Base-by-base conservation (phyloP, 352 stramenopile genomes). In the Phytophthora sansomeana region DNA sequence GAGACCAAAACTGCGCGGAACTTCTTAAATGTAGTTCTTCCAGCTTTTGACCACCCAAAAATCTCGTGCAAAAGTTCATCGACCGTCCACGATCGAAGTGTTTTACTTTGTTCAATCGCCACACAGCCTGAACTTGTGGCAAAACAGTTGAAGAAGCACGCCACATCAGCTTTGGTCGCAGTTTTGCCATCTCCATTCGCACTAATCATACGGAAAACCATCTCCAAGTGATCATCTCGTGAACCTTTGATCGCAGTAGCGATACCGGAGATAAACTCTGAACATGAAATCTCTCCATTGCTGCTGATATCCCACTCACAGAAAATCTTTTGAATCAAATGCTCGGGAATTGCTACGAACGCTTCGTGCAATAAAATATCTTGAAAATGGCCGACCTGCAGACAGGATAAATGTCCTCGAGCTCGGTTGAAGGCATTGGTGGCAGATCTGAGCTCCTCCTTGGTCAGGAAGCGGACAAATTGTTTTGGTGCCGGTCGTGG, bases 121-220 rank as follows among this genome's bases (percentile, higher is more conserved):
- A 51, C 10, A 58, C 35, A 67, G 4, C 32, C 17, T 19, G 58
- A 48, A 16, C 13, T 38, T 16, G 32, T 17, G 26, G 41, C 50
- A 36, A 61, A 7, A 24, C 32, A 68, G 14, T 56, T 28, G 28
- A 68, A 36, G 28, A 51, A 68, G 9, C n/a, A 33, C 10, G 16
- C 13, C 1, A 63, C 14, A 4, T 57, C 44, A 17, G 42, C 48
- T 32, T 21, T 63, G 35, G 28, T 39, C 28, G 39, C 35, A 24
- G 33, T 36, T 10, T 33, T 35, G 42, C 21, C n/a, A 36, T 63
- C 32, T 6, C 43, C 35, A 6, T 10, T 49, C 8, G 17, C 8
- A 35, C 69, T 67, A 56, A 83, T 74, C 21, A 85, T 63, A 58
- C 78, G 67, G 30, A 81, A 89, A 10, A 75, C 51, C 38, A 84